phyloP scores from a whole-genome alignment of 768 basidiomycete species.

The Suillus weaverae region DNA sequence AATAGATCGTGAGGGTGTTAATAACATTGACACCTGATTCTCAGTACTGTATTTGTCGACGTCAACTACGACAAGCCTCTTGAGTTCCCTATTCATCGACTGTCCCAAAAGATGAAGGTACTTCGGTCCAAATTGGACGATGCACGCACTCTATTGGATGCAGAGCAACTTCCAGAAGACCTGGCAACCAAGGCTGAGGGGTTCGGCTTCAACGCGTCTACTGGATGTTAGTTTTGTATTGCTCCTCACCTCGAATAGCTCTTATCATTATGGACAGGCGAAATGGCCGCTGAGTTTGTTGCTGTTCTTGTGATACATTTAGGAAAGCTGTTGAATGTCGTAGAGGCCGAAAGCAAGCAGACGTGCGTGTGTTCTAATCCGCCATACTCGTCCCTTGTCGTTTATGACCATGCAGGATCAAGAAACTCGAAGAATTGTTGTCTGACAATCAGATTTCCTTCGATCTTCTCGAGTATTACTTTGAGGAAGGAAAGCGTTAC shows the following conservation, averaged over 20 bases:
- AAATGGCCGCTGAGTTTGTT: neutral
- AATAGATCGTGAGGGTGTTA: neutral
- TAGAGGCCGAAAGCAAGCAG: neutral
- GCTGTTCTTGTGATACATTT: neutral
- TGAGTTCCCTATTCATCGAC: neutral
- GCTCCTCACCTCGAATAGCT: neutral
- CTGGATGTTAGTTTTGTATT: neutral
- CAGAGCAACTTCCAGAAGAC: neutral
- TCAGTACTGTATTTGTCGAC: neutral
- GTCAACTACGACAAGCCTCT: neutral
- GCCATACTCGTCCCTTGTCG: neutral
- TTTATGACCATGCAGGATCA: neutral
- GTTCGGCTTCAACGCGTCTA: neutral
- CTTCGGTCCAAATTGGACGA: neutral
- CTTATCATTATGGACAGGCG: neutral
- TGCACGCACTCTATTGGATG: neutral
- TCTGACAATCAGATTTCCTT: neutral
- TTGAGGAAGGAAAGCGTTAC: neutral
- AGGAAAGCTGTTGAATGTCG: neutral
- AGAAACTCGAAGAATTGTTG: neutral
- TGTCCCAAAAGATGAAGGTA: neutral
- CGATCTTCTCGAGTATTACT: conserved; percentile 4
- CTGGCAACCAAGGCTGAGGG: neutral
- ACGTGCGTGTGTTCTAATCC: neutral
- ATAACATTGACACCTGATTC: neutral